Evolutionary conservation across 805 yeast genomes (phyloP).

Genomic region (Metschnikowia noctiluminum): DNA sequence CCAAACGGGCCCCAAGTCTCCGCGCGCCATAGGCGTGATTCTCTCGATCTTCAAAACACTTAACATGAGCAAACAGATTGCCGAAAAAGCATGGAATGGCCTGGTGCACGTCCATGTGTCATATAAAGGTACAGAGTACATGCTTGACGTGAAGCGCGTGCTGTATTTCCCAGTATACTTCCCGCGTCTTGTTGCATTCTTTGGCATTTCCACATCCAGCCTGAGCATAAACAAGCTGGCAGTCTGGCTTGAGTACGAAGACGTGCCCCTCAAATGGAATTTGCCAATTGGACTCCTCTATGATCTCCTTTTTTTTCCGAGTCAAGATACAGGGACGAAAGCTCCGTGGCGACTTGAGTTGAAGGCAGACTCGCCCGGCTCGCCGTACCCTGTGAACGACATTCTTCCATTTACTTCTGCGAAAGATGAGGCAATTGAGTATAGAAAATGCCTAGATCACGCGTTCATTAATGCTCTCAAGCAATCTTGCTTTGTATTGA

Average conservation of each 20-base stretch:
- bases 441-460: constrained; percentile 36
- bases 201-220: constrained; percentile 24
- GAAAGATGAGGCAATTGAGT: constrained; percentile 16
- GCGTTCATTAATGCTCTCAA: constrained; percentile 78
- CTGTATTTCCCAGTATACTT: constrained; percentile 49
- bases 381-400: constrained; percentile 26
- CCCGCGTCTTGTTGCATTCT: constrained; percentile 34
- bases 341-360: constrained; percentile 37
- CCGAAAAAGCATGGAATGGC: constrained; percentile 53
- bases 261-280: constrained; percentile 70
- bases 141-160: constrained; percentile 37
- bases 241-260: constrained; percentile 66
- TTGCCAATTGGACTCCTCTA: constrained; percentile 68
- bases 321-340: constrained; percentile 33
- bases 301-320: constrained; percentile 49
- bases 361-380: constrained; percentile 5
- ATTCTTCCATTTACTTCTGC: constrained; percentile 28
- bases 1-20: too few species aligned
- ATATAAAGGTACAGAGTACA: constrained; percentile 21
- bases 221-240: constrained; percentile 14
- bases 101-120: constrained; percentile 42
- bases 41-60: too few species aligned
- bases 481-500: constrained; percentile 71
- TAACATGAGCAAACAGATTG: constrained; percentile 14
- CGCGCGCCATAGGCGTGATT: too few species aligned